Evolutionary conservation across 768 basidiomycete species (phyloP).

Genomic region (Tricholoma hemisulphureum): DNA sequence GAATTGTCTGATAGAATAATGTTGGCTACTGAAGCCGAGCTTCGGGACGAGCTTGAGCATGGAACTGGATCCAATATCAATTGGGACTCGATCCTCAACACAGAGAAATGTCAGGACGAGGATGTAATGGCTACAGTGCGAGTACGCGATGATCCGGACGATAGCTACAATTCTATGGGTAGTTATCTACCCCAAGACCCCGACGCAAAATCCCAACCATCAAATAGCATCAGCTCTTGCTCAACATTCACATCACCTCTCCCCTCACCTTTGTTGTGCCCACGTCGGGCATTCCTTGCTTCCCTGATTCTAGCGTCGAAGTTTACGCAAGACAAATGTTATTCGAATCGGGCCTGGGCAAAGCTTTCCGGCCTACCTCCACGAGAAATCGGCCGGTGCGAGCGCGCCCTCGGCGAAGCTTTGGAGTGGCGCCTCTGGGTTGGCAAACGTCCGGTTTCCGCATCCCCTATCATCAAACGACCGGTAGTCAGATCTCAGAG

Average conservation of each 20-base stretch:
- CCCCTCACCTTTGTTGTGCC: constrained; percentile 84
- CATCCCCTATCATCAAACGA: constrained; percentile 27
- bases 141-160: constrained; percentile 29
- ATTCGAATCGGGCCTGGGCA: constrained; percentile 93
- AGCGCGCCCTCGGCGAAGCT: constrained; percentile 82
- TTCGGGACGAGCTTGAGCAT: constrained; percentile 38
- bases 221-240: constrained; percentile 1
- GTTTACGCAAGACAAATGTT: constrained; percentile 90
- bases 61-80: not conserved
- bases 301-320: constrained; percentile 88
- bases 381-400: constrained; percentile 83
- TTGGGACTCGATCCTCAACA: constrained; percentile 15
- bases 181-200: not conserved
- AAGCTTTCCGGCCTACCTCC: constrained; percentile 88
- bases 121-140: constrained; percentile 43
- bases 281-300: constrained; percentile 85
- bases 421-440: constrained; percentile 94
- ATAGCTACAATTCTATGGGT: constrained; percentile 17
- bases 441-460: constrained; percentile 53
- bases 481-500: constrained; percentile 51
- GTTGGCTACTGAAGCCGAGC: constrained; percentile 42
- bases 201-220: not conserved
- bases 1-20: constrained; percentile 44
- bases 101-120: constrained; percentile 20
- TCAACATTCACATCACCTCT: constrained; percentile 36